phyloP scores from a whole-genome alignment of 73 alveolate genomes.

The Vitrella brassicaformis region DNA sequence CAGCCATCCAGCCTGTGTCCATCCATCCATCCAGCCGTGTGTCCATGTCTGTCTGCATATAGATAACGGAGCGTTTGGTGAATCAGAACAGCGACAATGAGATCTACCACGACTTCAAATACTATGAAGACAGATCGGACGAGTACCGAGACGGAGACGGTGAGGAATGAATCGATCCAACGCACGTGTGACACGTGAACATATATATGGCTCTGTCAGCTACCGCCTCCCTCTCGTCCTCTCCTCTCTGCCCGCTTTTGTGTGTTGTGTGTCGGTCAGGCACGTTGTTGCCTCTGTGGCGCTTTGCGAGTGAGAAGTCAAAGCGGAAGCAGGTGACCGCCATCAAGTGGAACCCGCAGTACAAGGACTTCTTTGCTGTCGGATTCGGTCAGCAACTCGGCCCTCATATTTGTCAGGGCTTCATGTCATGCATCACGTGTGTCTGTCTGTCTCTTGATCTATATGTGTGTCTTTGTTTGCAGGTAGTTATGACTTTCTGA shows the following conservation, averaged over 20 bases:
- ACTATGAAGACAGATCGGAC: constrained; percentile 47
- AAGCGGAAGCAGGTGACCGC: constrained; percentile 90
- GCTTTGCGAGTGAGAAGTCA: constrained; percentile 85
- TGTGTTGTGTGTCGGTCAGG: too few species aligned
- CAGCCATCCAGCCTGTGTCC: too few species aligned
- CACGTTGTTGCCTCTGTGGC: constrained; percentile 83
- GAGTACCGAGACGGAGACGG: constrained; percentile 31
- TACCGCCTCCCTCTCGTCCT: too few species aligned
- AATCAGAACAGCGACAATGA: constrained; percentile 90
- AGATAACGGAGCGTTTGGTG: constrained; percentile 93
- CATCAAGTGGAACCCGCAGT: constrained; percentile 95
- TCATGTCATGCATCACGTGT: neutral
- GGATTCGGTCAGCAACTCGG: constrained; percentile 94
- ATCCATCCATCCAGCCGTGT: too few species aligned
- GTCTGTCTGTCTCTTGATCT: neutral
- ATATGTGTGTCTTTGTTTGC: neutral
- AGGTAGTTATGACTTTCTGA: constrained; percentile 55
- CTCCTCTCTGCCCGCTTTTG: too few species aligned
- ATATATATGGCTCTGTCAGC: too few species aligned
- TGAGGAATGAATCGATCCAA: neutral
- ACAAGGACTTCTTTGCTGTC: constrained; percentile 95
- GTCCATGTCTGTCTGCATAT: too few species aligned
- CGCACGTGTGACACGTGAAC: too few species aligned
- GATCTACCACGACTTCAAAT: constrained; percentile 80
- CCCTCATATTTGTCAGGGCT: constrained; percentile 45